Conservation (phyloP, 371 early-diverging fungal species). For the Quaeritorhiza haematococci region DNA sequence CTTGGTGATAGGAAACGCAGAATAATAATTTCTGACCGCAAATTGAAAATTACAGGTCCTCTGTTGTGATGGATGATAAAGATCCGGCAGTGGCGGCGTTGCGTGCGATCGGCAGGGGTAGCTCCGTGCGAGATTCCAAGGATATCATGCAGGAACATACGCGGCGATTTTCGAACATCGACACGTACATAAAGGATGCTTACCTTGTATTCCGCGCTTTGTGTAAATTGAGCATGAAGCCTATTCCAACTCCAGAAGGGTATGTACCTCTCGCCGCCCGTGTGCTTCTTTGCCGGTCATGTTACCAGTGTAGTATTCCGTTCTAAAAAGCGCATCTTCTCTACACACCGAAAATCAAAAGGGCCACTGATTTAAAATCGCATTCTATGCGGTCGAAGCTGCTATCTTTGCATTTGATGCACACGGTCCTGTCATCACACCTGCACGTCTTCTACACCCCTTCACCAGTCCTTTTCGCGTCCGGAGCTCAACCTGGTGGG, state of each 20-base stretch:
- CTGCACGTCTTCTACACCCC: slow-evolving; percentile 33
- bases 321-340: no score
- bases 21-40: no score
- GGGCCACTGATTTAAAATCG: slow-evolving; percentile 44
- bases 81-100: slow-evolving; percentile 14
- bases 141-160: slow-evolving; percentile 16
- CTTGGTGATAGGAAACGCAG: no score
- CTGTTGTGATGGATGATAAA: slow-evolving; percentile 8
- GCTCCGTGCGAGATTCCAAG: slow-evolving; percentile 19
- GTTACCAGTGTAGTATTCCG: no score
- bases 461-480: slow-evolving; percentile 28
- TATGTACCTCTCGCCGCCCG: slow-evolving; percentile 4
- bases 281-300: not conserved
- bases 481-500: slow-evolving; percentile 3
- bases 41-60: no score
- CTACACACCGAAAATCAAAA: no score
- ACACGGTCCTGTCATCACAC: slow-evolving; percentile 45
- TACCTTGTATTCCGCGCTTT: slow-evolving; percentile 86
- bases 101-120: slow-evolving; percentile 3
- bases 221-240: slow-evolving; percentile 86
- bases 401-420: slow-evolving; percentile 51
- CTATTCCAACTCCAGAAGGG: slow-evolving; percentile 44
- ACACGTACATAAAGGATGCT: slow-evolving; percentile 66
- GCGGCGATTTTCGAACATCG: slow-evolving; percentile 7
- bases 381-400: slow-evolving; percentile 52